phyloP scores from a whole-genome alignment of 768 basidiomycete genomes.

The Rickenella mellea region DNA sequence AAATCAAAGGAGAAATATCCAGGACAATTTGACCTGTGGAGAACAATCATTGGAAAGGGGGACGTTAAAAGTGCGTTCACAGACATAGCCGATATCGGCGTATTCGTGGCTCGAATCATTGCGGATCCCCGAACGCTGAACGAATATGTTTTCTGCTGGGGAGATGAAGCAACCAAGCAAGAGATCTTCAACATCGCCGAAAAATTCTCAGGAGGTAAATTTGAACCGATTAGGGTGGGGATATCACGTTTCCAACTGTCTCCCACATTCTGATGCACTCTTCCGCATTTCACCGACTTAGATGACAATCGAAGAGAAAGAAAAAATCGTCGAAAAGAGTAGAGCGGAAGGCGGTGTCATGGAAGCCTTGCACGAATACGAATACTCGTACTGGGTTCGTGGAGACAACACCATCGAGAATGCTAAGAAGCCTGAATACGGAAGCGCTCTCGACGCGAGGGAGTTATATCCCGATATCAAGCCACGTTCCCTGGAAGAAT shows the following conservation, averaged over 20 bases:
- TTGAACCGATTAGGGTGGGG: too few species aligned
- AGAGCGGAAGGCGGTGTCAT: too few species aligned
- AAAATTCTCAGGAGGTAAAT: conserved; percentile 13
- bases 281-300: too few species aligned
- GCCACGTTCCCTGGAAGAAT: conserved; percentile 12
- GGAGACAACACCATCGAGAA: conserved; percentile 21
- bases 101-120: conserved; percentile 20
- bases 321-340: too few species aligned
- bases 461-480: conserved; percentile 21
- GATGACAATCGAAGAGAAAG: too few species aligned
- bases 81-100: conserved; percentile 15
- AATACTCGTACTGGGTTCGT: conserved; percentile 15
- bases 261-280: too few species aligned
- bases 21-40: too few species aligned
- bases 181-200: conserved; percentile 15
- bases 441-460: conserved; percentile 18
- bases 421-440: conserved; percentile 8
- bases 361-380: too few species aligned
- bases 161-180: conserved; percentile 16
- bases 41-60: conserved; percentile 14
- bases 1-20: too few species aligned
- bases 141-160: conserved; percentile 18
- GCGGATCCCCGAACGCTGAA: conserved; percentile 22
- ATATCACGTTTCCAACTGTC: too few species aligned
- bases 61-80: conserved; percentile 13